A percentile compares a stretch with the other conserved stretches of the same genome.
Evolutionary conservation across 2,329 filamentous ascomycete species (phyloP).

Genomic region (Diaporthe vaccinii): DNA sequence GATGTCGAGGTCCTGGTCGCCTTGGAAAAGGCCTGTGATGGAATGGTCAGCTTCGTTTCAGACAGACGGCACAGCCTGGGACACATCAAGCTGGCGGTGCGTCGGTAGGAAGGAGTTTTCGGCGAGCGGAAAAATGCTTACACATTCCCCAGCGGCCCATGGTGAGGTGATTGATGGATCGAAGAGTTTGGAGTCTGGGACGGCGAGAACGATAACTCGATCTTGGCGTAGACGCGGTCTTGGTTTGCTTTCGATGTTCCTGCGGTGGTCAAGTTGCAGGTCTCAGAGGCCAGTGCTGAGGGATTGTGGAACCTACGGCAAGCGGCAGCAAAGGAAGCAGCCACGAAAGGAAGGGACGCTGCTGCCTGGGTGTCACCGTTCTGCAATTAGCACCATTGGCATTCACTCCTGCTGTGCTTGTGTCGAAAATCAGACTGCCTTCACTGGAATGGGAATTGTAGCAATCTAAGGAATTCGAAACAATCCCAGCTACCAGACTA

Average conservation of each 20-base stretch:
- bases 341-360: not conserved
- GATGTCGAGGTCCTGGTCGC: constrained; percentile 33
- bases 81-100: too few relatives aligned
- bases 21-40: constrained; percentile 28
- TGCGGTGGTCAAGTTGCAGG: not conserved
- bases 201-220: too few relatives aligned
- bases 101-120: not conserved
- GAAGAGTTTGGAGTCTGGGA: too few relatives aligned
- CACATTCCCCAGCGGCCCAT: constrained; percentile 21
- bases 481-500: too few relatives aligned
- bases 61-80: too few relatives aligned
- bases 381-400: not conserved
- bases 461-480: too few relatives aligned
- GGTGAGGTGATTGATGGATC: not conserved
- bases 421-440: too few relatives aligned
- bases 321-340: not conserved
- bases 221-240: too few relatives aligned
- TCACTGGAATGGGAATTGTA: too few relatives aligned
- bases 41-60: not conserved
- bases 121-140: constrained; percentile 30
- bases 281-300: not conserved
- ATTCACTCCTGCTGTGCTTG: not conserved
- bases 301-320: not conserved
- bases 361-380: not conserved
- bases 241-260: not conserved